Percentiles rank a stretch among this genome's conserved stretches.
Evolutionary conservation across 2,329 filamentous ascomycete genomes (phyloP).

Genomic region (Xylaria sp.): DNA sequence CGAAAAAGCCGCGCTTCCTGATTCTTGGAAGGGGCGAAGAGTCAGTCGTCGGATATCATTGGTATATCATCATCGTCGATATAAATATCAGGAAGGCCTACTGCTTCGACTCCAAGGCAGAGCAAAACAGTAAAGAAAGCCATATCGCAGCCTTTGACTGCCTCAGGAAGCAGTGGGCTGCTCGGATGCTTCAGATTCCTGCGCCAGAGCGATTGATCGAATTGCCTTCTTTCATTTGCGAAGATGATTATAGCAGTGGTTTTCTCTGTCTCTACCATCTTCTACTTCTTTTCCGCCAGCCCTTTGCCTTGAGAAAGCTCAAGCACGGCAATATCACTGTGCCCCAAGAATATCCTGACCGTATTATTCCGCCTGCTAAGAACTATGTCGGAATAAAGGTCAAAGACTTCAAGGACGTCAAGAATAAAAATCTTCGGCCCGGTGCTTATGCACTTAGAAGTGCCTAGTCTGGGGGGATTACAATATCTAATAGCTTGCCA

Average conservation of each 20-base stretch:
- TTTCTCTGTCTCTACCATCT: constrained; percentile 25
- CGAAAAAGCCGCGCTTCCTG: constrained; percentile 15
- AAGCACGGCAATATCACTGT: constrained; percentile 3
- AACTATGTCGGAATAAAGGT: constrained; percentile 15
- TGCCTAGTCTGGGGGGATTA: not conserved
- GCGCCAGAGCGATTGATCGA: constrained; percentile 14
- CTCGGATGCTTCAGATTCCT: constrained; percentile 13
- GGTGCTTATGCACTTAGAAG: not conserved
- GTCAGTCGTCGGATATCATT: not conserved
- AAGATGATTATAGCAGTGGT: not conserved
- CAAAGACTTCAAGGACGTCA: not conserved
- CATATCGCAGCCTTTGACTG: constrained; percentile 12
- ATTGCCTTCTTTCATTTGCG: constrained; percentile 9
- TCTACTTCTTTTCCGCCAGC: constrained; percentile 11
- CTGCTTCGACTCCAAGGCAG: constrained; percentile 22
- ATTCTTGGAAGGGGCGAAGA: constrained; percentile 12
- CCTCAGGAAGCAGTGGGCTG: constrained; percentile 11
- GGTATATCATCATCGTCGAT: constrained; percentile 25
- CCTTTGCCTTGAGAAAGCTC: not conserved
- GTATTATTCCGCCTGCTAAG: constrained; percentile 6
- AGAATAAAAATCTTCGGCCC: not conserved
- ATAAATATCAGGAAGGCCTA: constrained; percentile 5
- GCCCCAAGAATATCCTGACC: not conserved
- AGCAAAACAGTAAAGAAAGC: constrained; percentile 4
- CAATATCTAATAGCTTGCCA: not conserved